Evolutionary conservation across 176 grass and related monocot species (phyloP), one percentile per base, ranked within the genome.

Genomic region (Ensete glaucum): DNA sequence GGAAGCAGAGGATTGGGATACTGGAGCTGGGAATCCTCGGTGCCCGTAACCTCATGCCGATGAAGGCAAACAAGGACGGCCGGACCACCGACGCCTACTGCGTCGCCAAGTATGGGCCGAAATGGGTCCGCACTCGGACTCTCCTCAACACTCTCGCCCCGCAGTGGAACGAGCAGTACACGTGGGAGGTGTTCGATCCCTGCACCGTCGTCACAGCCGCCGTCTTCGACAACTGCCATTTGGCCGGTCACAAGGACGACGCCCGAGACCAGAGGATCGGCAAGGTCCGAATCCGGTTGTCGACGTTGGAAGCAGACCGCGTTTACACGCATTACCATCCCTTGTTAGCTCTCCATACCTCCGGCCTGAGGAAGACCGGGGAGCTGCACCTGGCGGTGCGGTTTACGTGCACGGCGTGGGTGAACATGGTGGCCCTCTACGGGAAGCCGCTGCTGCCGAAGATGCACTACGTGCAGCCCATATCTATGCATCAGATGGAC

Each of bases 1-100:
- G 86, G 10, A 93, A 88, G 82, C 50, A 72, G 13, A 17, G 76
- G 19, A 71, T 97, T 19, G 93, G 93, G n/a, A 71, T 93, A 21
- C 80, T 97, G 1, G 93, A 97, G 84, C 66, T 93, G 2, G 93
- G 93, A 54, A 85, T 97, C 82, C 90, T 93, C 9, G 72, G 72
- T 59, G 93, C 93, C 11, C 69, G 50, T 20, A 71, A 71, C 5
- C 69, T 80, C 8, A 64, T 63, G 12, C 58, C 77, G 19, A 79
- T 79, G 75, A 77, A 66, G 59, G 13, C 59, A 8, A 29, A 48
- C 11, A 23, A 53, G 21, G 75, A 51, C 34, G 49, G 75, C 9
- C 19, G 66, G 27, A 16, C 66, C 53, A 70, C 65, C 7, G 77
- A 79, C 43, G 65, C 77, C 52, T 79, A 79, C 65, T 79, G 77